Percentiles rank a stretch among this genome's conserved stretches.
Conservation (phyloP, 1,139 yeast genomes). For the Geotrichum citri-aurantii region DNA sequence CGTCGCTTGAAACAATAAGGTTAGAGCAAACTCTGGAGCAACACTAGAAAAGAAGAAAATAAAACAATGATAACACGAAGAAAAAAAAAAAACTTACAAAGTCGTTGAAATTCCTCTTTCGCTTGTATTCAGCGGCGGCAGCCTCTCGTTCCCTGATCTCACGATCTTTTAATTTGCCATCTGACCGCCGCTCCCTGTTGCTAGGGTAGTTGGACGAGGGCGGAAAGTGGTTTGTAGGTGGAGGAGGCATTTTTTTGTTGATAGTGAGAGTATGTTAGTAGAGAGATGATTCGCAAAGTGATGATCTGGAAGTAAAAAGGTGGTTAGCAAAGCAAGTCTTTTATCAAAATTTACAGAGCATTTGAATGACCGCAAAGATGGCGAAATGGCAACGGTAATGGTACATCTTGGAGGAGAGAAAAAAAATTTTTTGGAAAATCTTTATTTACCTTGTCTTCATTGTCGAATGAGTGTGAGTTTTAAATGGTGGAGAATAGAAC, state of each 20-base stretch:
- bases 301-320: background rate
- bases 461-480: background rate
- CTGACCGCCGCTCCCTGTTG: constrained; percentile 1
- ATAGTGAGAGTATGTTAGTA: background rate
- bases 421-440: too few relatives aligned
- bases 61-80: background rate
- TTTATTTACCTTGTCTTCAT: background rate
- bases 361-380: background rate
- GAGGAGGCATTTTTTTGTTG: constrained; percentile 8
- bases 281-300: constrained; percentile 1
- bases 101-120: constrained; percentile 24
- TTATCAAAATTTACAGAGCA: background rate
- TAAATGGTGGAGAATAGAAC: background rate
- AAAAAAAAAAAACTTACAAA: constrained; percentile 12
- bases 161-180: constrained; percentile 7
- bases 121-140: constrained; percentile 26
- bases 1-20: background rate
- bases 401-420: background rate
- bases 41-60: background rate
- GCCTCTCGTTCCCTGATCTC: constrained; percentile 17
- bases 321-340: background rate
- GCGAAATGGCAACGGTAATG: background rate
- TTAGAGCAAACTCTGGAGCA: background rate
- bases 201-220: constrained; percentile 6
- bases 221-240: constrained; percentile 8